These are phyloP conservation scores for Cynara cardunculus DNA, from an alignment of 129 eudicot species.

Conservation along the genomic window DNA sequence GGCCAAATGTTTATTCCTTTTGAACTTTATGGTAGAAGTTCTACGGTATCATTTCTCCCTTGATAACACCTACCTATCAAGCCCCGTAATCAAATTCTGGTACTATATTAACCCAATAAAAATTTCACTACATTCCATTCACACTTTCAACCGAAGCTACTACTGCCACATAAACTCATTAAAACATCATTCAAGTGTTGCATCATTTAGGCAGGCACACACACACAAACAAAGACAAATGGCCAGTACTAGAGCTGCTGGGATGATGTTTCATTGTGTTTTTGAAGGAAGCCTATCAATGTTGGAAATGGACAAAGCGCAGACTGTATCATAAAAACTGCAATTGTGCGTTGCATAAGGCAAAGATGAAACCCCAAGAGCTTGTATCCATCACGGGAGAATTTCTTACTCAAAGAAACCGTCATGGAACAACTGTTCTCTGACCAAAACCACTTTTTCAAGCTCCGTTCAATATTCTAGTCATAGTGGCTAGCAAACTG, in stretches of 20 bases:
- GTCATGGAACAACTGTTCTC: slow-evolving; percentile 1
- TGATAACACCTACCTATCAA: neutral
- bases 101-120: neutral
- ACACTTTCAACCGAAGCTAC: neutral
- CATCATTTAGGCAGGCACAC: neutral
- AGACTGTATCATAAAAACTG: slow-evolving; percentile 50
- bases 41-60: neutral
- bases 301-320: slow-evolving; percentile 16
- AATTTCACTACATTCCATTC: neutral
- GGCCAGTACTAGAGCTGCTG: neutral
- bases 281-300: slow-evolving; percentile 22
- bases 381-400: slow-evolving; percentile 15
- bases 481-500: neutral
- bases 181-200: neutral
- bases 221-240: neutral
- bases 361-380: neutral
- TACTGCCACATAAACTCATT: neutral
- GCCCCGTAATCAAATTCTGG: neutral
- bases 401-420: slow-evolving; percentile 29
- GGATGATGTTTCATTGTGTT: neutral
- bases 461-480: neutral
- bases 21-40: neutral
- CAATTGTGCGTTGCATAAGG: slow-evolving; percentile 38
- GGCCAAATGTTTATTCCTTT: neutral
- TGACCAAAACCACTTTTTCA: slow-evolving; percentile 14